Evolutionary conservation across 257 asterid species (phyloP).

Genomic region (Apocynum venetum): DNA sequence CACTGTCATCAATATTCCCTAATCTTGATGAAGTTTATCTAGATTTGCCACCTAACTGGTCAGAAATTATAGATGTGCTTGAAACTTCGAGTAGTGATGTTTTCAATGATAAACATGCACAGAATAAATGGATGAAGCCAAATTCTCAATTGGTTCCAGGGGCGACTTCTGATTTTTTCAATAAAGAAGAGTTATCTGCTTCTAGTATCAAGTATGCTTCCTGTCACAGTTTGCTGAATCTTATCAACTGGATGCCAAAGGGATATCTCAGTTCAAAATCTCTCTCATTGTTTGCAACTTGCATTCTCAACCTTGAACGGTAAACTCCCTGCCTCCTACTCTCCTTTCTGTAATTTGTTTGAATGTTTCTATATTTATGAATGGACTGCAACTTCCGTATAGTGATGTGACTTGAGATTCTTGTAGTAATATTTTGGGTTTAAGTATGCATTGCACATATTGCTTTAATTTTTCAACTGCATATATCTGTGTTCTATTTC

Average conservation of each 20-base stretch:
- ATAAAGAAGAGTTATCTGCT: constrained; percentile 25
- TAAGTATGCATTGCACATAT: not conserved
- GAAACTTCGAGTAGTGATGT: constrained; percentile 26
- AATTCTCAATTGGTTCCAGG: constrained; percentile 13
- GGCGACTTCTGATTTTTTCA: constrained; percentile 27
- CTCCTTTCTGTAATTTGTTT: not conserved
- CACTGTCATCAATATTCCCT: constrained; percentile 47
- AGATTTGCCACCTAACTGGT: constrained; percentile 58
- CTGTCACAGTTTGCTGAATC: constrained; percentile 52
- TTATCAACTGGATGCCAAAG: constrained; percentile 75
- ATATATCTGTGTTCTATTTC: not conserved
- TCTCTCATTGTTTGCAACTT: constrained; percentile 43
- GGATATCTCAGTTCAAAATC: constrained; percentile 58
- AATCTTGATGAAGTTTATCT: constrained; percentile 45
- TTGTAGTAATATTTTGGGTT: not conserved
- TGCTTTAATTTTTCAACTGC: not conserved
- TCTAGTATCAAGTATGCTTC: constrained; percentile 32
- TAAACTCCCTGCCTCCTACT: constrained; percentile 25
- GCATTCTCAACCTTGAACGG: constrained; percentile 90
- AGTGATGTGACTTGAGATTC: not conserved
- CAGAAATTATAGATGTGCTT: constrained; percentile 37
- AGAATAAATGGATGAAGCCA: constrained; percentile 23
- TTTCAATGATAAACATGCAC: constrained; percentile 15
- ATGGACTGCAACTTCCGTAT: not conserved
- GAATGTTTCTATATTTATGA: not conserved